Evolutionary conservation across 2,329 filamentous ascomycete species (phyloP).

Genomic region (Periconia sp.): DNA sequence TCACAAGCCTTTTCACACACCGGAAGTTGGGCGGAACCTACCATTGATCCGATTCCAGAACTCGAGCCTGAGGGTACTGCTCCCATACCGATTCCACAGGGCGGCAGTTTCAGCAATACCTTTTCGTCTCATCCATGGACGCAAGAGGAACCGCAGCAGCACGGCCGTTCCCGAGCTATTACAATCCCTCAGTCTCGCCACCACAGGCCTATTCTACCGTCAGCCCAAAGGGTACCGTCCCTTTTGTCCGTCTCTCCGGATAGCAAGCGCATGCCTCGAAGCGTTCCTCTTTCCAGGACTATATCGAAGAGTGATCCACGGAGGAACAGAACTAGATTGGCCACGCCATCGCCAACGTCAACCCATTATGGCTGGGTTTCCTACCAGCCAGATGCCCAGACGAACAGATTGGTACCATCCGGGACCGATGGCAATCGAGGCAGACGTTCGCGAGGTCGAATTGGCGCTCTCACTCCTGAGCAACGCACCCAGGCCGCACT

Average conservation of each 20-base stretch:
- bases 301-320: conserved; percentile 29
- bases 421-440: conserved; percentile 31
- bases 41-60: conserved; percentile 37
- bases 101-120: conserved; percentile 20
- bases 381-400: conserved; percentile 40
- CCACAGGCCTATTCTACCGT: neutral
- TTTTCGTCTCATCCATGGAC: conserved; percentile 19
- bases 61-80: conserved; percentile 27
- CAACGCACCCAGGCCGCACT: conserved; percentile 43
- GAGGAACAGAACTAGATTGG: conserved; percentile 19
- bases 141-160: conserved; percentile 13
- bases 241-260: conserved; percentile 35
- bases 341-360: conserved; percentile 35
- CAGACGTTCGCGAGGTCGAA: conserved; percentile 38
- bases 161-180: conserved; percentile 29
- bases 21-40: conserved; percentile 37
- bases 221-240: conserved; percentile 25
- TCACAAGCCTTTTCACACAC: conserved; percentile 37
- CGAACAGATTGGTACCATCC: conserved; percentile 37
- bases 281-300: conserved; percentile 29
- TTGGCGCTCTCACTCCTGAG: conserved; percentile 37
- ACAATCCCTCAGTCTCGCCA: conserved; percentile 33
- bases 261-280: conserved; percentile 24
- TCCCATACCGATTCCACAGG: conserved; percentile 39
- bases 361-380: conserved; percentile 40